Conservation (phyloP, 192 early-diverging fungal species). For the Blastocladiella britannica region DNA sequence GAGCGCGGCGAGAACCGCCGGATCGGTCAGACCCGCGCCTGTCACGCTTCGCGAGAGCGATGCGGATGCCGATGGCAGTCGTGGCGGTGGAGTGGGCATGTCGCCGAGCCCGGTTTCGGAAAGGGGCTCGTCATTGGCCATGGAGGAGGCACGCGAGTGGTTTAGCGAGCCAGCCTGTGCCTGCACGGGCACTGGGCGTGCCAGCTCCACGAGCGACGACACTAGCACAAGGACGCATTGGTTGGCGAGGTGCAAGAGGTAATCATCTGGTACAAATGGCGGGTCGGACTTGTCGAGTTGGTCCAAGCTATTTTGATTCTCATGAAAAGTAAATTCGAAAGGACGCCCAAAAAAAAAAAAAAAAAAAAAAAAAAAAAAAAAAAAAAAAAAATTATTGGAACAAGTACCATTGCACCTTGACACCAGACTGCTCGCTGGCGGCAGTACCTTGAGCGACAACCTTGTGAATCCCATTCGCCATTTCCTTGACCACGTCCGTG, state of each 20-base stretch:
- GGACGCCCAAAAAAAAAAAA: constrained; percentile 1
- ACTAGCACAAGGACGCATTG: constrained; percentile 43
- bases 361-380: not conserved
- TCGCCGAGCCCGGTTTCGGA: too few relatives aligned
- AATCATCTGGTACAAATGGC: constrained; percentile 70
- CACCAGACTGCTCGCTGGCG: constrained; percentile 20
- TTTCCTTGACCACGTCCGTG: constrained; percentile 58
- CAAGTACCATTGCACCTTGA: constrained; percentile 49
- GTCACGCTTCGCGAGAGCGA: too few relatives aligned
- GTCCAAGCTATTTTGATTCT: constrained; percentile 51
- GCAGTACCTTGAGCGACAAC: constrained; percentile 21
- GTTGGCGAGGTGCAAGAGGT: constrained; percentile 61
- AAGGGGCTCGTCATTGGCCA: too few relatives aligned
- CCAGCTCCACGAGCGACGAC: too few relatives aligned
- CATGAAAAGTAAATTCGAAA: not conserved
- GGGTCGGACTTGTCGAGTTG: constrained; percentile 86
- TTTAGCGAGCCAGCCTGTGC: too few relatives aligned
- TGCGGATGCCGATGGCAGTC: too few relatives aligned
- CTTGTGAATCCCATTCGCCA: constrained; percentile 53
- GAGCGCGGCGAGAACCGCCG: too few relatives aligned
- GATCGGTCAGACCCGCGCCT: too few relatives aligned
- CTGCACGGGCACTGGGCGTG: too few relatives aligned
- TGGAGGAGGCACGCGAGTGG: too few relatives aligned
- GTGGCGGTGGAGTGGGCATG: too few relatives aligned
- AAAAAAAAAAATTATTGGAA: not conserved